Base-by-base conservation (phyloP, 495 filamentous ascomycete genomes). In the Penicillium egyptiacum region DNA sequence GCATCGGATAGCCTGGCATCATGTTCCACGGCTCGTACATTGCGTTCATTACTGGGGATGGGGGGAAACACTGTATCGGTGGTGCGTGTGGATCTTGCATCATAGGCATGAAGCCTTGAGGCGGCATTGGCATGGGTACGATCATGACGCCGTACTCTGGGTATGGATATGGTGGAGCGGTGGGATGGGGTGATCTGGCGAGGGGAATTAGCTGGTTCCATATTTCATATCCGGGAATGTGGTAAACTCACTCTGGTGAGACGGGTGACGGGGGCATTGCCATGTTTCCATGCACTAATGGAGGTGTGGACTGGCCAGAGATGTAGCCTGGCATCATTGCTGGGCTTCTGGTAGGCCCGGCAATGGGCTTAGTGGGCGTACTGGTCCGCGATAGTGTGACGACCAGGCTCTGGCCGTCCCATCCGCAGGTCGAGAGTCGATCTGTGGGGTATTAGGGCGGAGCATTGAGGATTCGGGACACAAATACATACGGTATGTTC, bases 341-440 rank as follows among this genome's bases (percentile, higher is more conserved):
- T 11, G 72, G 71, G 50, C 76, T 76, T 59, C 70, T 73, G 0
- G 75, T 78, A 50, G 76, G 76, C 2, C 76, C 76, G 23, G 76
- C 76, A 47, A 79, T 74, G 5, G 76, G 75, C 31, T 65, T 67
- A 12, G 75, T 79, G 7, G 76, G 76, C 23, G 72, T 66, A 45
- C 69, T 73, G 45, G 75, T 77, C 28, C 75, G 71, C 28, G 75
- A 71, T 53, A 79, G 57, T 14, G 75, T 79, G 26, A 79, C 76
- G 6, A 75, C 72, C 50, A 79, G 59, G 52, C 70, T 73, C 39
- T 76, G 76, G 16, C 76, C 76, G 28, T 79, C 72, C 76, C 76
- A 79, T 49, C 76, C 76, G 42, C 68, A 75, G 41, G 75, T 70
- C 14, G 75, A 76, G 42, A 79, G 58, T 35, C 73, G 69, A 45